These are phyloP conservation scores for Botrytis hyacinthi DNA, from an alignment of 2,329 filamentous ascomycete species.

Conservation along the genomic window DNA sequence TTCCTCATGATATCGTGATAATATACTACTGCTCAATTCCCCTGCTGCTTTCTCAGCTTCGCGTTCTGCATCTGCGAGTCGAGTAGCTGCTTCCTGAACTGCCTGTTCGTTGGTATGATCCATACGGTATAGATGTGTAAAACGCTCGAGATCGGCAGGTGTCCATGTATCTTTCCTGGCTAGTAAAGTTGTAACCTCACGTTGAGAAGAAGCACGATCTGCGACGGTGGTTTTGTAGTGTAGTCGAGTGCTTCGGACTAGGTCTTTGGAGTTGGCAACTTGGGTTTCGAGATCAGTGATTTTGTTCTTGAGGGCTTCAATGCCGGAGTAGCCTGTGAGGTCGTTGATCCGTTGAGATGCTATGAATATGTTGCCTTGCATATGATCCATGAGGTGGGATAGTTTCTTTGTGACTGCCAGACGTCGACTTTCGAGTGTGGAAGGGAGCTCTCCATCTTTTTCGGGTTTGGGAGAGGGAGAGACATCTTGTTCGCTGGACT, in stretches of 20 bases:
- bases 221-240: conserved; percentile 81
- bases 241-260: conserved; percentile 69
- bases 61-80: conserved; percentile 71
- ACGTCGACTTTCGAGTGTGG: conserved; percentile 46
- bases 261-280: conserved; percentile 58
- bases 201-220: conserved; percentile 82
- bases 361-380: conserved; percentile 80
- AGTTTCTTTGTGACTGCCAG: conserved; percentile 50
- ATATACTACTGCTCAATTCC: conserved; percentile 75
- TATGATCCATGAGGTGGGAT: conserved; percentile 77
- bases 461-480: conserved; percentile 13
- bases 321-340: conserved; percentile 89
- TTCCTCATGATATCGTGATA: conserved; percentile 95
- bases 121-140: conserved; percentile 85
- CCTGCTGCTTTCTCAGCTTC: conserved; percentile 75
- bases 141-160: conserved; percentile 83
- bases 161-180: conserved; percentile 94
- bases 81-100: conserved; percentile 69
- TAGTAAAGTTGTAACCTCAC: conserved; percentile 90
- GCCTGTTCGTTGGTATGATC: conserved; percentile 92
- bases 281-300: conserved; percentile 67
- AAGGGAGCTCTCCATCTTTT: conserved; percentile 44
- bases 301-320: conserved; percentile 77
- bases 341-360: conserved; percentile 90
- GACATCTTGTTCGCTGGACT: conserved; percentile 10